Percentiles rank a stretch among this genome's conserved stretches.
phyloP scores from a whole-genome alignment of 352 stramenopile species.

The Phytopythium chamaehyphon region DNA sequence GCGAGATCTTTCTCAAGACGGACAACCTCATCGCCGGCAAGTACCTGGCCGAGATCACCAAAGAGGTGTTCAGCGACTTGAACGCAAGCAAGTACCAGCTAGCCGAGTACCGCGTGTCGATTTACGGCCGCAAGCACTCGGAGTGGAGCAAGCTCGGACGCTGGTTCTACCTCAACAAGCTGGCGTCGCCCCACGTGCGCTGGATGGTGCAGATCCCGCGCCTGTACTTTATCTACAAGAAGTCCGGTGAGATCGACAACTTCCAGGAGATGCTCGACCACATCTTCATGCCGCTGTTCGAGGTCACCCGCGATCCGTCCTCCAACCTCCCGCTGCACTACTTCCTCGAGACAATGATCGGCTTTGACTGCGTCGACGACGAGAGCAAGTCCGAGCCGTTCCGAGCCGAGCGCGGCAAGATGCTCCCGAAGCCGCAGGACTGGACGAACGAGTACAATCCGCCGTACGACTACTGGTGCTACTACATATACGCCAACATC shows the following conservation, averaged over 20 bases:
- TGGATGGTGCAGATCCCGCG: conserved; percentile 98
- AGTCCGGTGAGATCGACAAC: conserved; percentile 85
- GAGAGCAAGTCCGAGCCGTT: conserved; percentile 93
- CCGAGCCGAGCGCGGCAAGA: conserved; percentile 74
- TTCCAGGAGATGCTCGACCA: conserved; percentile 98
- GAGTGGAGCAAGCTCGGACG: conserved; percentile 96
- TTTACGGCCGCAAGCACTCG: conserved; percentile 90
- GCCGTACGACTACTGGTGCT: conserved; percentile 95
- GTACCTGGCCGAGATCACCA: conserved; percentile 95
- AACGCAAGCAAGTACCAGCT: conserved; percentile 93
- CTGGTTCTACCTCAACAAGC: conserved; percentile 95
- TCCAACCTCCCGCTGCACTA: conserved; percentile 89
- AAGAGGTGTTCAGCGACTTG: conserved; percentile 89
- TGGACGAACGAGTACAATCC: conserved; percentile 91
- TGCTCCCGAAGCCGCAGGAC: conserved; percentile 68
- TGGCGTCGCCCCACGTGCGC: conserved; percentile 92
- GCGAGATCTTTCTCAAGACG: conserved; percentile 99
- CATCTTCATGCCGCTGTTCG: conserved; percentile 98
- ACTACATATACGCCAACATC: conserved; percentile 98
- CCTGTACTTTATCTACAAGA: conserved; percentile 97
- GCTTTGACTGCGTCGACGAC: conserved; percentile 99
- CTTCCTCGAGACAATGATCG: conserved; percentile 94
- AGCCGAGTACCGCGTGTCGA: conserved; percentile 93
- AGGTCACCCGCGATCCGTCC: conserved; percentile 95
- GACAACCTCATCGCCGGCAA: conserved; percentile 96